Evolutionary conservation across 2,329 filamentous ascomycete genomes (phyloP), one percentile per base, ranked within the genome.

Genomic region (Stromatinia cepivora): DNA sequence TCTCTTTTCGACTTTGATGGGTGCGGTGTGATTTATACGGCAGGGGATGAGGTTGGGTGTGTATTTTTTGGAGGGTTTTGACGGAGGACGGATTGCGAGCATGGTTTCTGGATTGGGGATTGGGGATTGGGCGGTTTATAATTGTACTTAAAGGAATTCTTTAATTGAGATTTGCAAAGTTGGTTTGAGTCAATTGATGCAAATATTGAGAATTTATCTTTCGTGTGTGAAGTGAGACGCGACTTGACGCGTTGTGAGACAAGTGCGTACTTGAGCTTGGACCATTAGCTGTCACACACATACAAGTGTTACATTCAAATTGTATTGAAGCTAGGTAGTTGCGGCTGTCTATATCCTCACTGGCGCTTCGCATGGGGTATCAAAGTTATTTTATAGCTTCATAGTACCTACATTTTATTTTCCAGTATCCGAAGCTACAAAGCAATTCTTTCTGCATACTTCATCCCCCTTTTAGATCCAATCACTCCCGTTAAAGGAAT

Each of bases 31-130:
- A 8, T 68, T 64, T 53, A 68, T 63, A n/a, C 66, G 56, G 28
- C 66, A 68, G 7, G 66, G 66, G 22, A 68, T 50, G 20, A 68
- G 46, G 34, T 68, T 54, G 1, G 57, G 66, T 5, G 48, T 54
- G 46, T 45, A 54, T 46, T 54, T 68, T 48, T 53, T 62, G 15
- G 31, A n/a, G 25, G 50, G 17, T 57, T 66, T 66, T 2, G 63
- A 66, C n/a, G n/a, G 63, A 25, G 63, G 50, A 34, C 63, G 63
- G 9, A 57, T 57, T 15, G 63, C 63, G 11, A 66, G 63, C 63
- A 66, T 66, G 25, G 34, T 66, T 31, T n/a, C 31, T 46, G 17
- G 17, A 9, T 48, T 22, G n/a, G n/a, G n/a, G n/a, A 17, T 6
- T 56, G 13, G 39, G 25, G n/a, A 5, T 57, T 56, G 1, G 45